phyloP scores from a whole-genome alignment of 2,329 filamentous ascomycete genomes.

The Cladosporium colombiae region DNA sequence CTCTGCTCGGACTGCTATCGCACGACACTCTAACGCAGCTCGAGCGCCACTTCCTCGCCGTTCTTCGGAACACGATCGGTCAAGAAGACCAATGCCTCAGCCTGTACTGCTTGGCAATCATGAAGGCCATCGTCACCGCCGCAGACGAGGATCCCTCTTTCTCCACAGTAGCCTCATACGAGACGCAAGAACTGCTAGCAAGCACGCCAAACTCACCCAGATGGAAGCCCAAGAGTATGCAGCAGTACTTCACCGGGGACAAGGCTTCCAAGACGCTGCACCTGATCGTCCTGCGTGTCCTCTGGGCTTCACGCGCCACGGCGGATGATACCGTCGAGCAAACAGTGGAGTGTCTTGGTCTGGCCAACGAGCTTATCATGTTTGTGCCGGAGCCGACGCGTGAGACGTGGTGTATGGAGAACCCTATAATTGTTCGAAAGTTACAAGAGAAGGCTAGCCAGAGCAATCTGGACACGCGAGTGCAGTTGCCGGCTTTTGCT shows the following conservation, averaged over 20 bases:
- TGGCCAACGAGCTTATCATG: slow-evolving; percentile 34
- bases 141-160: slow-evolving; percentile 28
- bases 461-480: slow-evolving; percentile 22
- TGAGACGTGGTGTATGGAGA: slow-evolving; percentile 35
- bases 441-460: slow-evolving; percentile 37
- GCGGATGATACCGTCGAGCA: slow-evolving; percentile 23
- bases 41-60: slow-evolving; percentile 36
- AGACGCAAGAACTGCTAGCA: slow-evolving; percentile 35
- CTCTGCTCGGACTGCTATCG: slow-evolving; percentile 34
- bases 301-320: slow-evolving; percentile 28
- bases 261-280: slow-evolving; percentile 39
- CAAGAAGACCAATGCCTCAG: slow-evolving; percentile 35
- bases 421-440: slow-evolving; percentile 35
- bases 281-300: slow-evolving; percentile 36
- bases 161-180: slow-evolving; percentile 21
- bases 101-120: slow-evolving; percentile 41
- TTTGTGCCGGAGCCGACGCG: slow-evolving; percentile 32
- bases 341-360: slow-evolving; percentile 27
- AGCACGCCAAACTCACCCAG: slow-evolving; percentile 31
- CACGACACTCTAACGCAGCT: slow-evolving; percentile 31
- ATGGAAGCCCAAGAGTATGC: slow-evolving; percentile 36
- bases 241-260: slow-evolving; percentile 36
- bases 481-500: slow-evolving; percentile 31
- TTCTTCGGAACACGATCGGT: slow-evolving; percentile 32
- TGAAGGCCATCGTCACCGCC: slow-evolving; percentile 33